These are phyloP conservation scores for Fusarium penzigii DNA, from an alignment of 2,329 filamentous ascomycete species.

Conservation along the genomic window DNA sequence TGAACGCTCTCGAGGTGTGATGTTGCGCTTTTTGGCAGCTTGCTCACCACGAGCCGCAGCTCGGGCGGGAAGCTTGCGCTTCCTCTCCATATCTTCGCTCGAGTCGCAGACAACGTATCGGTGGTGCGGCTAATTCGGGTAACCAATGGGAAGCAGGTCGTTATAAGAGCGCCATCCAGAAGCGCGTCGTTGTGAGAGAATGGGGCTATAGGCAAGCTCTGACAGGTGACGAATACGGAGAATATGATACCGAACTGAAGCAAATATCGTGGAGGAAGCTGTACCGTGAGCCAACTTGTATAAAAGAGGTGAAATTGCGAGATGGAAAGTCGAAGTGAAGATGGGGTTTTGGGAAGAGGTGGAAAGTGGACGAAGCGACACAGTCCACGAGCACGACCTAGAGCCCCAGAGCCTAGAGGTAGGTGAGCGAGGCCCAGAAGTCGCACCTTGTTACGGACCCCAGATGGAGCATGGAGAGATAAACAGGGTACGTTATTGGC, in stretches of 20 bases:
- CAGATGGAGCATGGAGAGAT: slow-evolving; percentile 21
- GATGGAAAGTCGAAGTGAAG: slow-evolving; percentile 12
- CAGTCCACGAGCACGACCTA: slow-evolving; percentile 3
- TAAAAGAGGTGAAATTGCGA: slow-evolving; percentile 14
- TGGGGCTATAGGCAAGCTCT: slow-evolving; percentile 9
- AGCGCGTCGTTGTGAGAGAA: slow-evolving; percentile 22
- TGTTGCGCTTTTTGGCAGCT: slow-evolving; percentile 59
- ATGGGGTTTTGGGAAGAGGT: slow-evolving; percentile 19
- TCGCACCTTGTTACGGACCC: slow-evolving; percentile 6
- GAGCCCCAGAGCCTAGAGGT: slow-evolving; percentile 22
- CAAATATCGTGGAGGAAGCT: slow-evolving; percentile 8
- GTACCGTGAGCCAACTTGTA: slow-evolving; percentile 7
- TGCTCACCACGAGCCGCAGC: slow-evolving; percentile 62
- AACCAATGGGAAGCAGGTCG: slow-evolving; percentile 25
- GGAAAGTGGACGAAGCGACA: slow-evolving; percentile 18
- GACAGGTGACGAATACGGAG: not conserved
- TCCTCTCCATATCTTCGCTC: slow-evolving; percentile 57
- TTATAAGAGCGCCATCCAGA: slow-evolving; percentile 35
- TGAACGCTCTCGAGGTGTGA: slow-evolving; percentile 56
- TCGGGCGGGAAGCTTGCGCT: slow-evolving; percentile 65
- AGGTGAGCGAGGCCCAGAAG: slow-evolving; percentile 14
- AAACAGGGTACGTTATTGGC: slow-evolving; percentile 14
- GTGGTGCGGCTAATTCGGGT: slow-evolving; percentile 21
- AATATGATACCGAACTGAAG: not conserved
- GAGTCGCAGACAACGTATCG: slow-evolving; percentile 13